Evolutionary conservation across 345 rosid genomes (phyloP).

Genomic region (Noccaea caerulescens): DNA sequence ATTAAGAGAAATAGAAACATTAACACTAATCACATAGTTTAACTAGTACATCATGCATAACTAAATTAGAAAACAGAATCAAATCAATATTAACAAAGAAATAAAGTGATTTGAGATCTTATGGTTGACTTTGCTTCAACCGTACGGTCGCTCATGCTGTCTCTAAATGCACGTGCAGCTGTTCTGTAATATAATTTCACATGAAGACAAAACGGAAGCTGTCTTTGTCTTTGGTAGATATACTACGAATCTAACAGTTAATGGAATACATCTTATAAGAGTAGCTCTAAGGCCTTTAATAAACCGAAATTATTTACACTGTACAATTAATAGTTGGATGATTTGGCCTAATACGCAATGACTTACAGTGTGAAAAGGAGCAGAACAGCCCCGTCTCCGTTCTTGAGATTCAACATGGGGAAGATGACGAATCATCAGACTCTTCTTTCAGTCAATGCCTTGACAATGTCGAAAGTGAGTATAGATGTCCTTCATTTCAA

Average conservation of each 20-base stretch:
- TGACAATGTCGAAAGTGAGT: slow-evolving; percentile 52
- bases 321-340: neutral
- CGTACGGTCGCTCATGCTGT: slow-evolving; percentile 37
- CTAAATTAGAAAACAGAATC: slow-evolving; percentile 25
- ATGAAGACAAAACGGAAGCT: slow-evolving; percentile 29
- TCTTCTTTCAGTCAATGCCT: slow-evolving; percentile 51
- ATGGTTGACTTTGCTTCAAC: slow-evolving; percentile 47
- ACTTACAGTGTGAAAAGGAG: slow-evolving; percentile 40
- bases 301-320: neutral
- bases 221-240: slow-evolving; percentile 29
- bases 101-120: slow-evolving; percentile 33
- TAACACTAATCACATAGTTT: slow-evolving; percentile 21
- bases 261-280: slow-evolving; percentile 5
- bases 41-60: slow-evolving; percentile 34
- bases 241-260: slow-evolving; percentile 2
- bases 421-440: slow-evolving; percentile 48
- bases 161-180: slow-evolving; percentile 29
- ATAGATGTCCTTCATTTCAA: slow-evolving; percentile 18
- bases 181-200: slow-evolving; percentile 16
- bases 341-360: slow-evolving; percentile 36
- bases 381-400: slow-evolving; percentile 60
- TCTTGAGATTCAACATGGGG: slow-evolving; percentile 50
- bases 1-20: slow-evolving; percentile 29
- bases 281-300: slow-evolving; percentile 5
- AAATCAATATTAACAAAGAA: slow-evolving; percentile 25